A percentile compares a stretch with the other conserved stretches of the same genome.
Evolutionary conservation across 1,139 yeast genomes (phyloP).

Genomic region (Blastobotrys ciferrii): DNA sequence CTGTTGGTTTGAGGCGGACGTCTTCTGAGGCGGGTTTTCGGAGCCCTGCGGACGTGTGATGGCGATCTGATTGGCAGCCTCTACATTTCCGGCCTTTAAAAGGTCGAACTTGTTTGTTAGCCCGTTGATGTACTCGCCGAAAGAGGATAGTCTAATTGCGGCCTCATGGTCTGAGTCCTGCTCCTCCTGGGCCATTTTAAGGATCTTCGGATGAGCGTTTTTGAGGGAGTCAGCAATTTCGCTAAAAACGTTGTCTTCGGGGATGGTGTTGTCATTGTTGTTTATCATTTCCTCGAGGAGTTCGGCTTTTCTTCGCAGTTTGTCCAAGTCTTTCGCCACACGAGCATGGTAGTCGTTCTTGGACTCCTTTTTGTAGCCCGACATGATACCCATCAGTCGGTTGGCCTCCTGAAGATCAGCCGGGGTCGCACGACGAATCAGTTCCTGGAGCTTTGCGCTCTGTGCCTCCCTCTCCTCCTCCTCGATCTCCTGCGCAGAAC

Average conservation of each 20-base stretch:
- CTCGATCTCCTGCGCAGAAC: slow-evolving; percentile 86
- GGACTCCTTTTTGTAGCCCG: slow-evolving; percentile 64
- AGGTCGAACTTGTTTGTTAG: slow-evolving; percentile 66
- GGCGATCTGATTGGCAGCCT: slow-evolving; percentile 58
- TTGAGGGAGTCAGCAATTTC: slow-evolving; percentile 80
- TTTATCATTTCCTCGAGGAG: slow-evolving; percentile 84
- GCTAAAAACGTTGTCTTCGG: slow-evolving; percentile 50
- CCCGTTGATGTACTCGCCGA: slow-evolving; percentile 76
- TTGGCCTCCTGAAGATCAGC: slow-evolving; percentile 95
- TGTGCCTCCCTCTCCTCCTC: slow-evolving; percentile 91
- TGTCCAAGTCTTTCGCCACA: slow-evolving; percentile 80
- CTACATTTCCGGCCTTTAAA: slow-evolving; percentile 62
- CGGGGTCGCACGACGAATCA: slow-evolving; percentile 93
- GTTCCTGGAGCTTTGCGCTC: slow-evolving; percentile 91
- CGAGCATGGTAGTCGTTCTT: slow-evolving; percentile 84
- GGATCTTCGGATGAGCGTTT: slow-evolving; percentile 83
- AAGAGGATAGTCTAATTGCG: slow-evolving; percentile 59
- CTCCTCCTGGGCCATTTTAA: slow-evolving; percentile 77
- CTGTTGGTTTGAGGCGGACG: slow-evolving; percentile 36
- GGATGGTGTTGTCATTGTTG: slow-evolving; percentile 52
- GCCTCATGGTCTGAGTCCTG: slow-evolving; percentile 54
- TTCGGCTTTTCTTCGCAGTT: slow-evolving; percentile 84
- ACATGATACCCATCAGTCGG: slow-evolving; percentile 95
- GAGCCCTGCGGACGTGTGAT: slow-evolving; percentile 36
- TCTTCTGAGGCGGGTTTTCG: slow-evolving; percentile 42